Base-by-base conservation (phyloP, 1,139 yeast genomes). In the Hansenula anomala region DNA sequence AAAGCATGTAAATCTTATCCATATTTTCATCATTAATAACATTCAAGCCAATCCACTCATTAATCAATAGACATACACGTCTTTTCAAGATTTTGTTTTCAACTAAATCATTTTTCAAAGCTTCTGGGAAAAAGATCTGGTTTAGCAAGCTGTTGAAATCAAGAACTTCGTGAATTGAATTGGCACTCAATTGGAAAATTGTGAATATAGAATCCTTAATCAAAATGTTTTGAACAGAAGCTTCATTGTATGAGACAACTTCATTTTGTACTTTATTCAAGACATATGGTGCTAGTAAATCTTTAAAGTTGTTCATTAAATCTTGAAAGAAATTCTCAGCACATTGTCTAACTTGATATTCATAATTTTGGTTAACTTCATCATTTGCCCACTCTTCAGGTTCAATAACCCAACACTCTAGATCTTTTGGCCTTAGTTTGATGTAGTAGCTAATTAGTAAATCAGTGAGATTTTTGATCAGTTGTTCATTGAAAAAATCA, bases 371-470 rank as follows among this genome's bases (percentile, higher is more conserved):
- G 31, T 82, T 75, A 41, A 81, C 66, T 49, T 89, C 95, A 55
- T 86, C 95, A 46, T 80, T 80, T 26, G 87, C 79, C 88, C 95
- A 92, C 55, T 87, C 96, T 59, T 89, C 97, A 0, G 97, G 96
- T 44, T 88, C 96, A 26, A 74, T 60, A 13, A 69, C 60, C 97
- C 97, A 92, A 34, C 76, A 67, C 49, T 85, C 95, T 36, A 90
- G 62, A 55, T 90, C 97, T 1, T 74, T 63, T 0, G 90, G 86
- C 40, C 80, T 76, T 35, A 90, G 61, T 39, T 81, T 74, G 47
- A 92, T 69, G 56, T 87, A 90, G 77, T 83, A 80, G 28, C 72
- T 71, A 41, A 88, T 79, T 27, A 89, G 64, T 26, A 84, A 63
- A 45, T 83, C 83, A 19, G 88, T 74, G 18, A 90, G 60, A 26